Evolutionary conservation across 352 stramenopile species (phyloP), one percentile per base, ranked within the genome.

Genomic region (Phytophthora sansomeana): DNA sequence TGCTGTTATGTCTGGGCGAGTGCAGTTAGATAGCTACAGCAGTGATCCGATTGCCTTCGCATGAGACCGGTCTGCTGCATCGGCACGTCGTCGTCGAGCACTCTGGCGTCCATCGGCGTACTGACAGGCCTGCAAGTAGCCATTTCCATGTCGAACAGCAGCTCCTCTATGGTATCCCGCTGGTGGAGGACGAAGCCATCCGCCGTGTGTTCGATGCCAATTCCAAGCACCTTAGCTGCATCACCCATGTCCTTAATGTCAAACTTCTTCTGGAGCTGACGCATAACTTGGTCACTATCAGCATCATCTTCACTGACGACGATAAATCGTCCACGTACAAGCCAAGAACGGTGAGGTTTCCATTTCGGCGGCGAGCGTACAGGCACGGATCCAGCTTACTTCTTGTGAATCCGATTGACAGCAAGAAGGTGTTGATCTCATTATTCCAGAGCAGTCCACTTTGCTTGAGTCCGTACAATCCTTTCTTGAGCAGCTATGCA

Each of bases 181-280:
- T 57, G 57, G 4, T 57, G 57, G 4, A 57, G 46, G 4, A 36
- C 4, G 13, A 58, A n/a, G 5, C 57, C 36, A 21, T 51, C 36
- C 8, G 36, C 36, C 3, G 6, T 35, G 19, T 33, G 17, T 35
- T 57, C 35, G 28, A 57, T 63, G 16, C 14, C 33, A 16, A 63
- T 63, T 6, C 32, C 46, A 7, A 64, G 8, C 11, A 26, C 19
- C 57, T 57, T 64, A 0, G 5, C 26, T 10, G 38, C 38, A 10
- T 53, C 35, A 1, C 46, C 57, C 17, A 65, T 30, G 14, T 58
- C 36, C 29, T 58, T 65, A 28, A 65, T 65, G 38, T 44, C 38
- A 14, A 65, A 58, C 14, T 8, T 17, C 17, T 17, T 19, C 19
- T 9, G 9, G 16, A 52, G 19, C 16, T 50, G 46, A 5, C 16